Evolutionary conservation across 305 asterid species (phyloP), one percentile per base, ranked within the genome.

Genomic region (Stenogyne calaminthoides): DNA sequence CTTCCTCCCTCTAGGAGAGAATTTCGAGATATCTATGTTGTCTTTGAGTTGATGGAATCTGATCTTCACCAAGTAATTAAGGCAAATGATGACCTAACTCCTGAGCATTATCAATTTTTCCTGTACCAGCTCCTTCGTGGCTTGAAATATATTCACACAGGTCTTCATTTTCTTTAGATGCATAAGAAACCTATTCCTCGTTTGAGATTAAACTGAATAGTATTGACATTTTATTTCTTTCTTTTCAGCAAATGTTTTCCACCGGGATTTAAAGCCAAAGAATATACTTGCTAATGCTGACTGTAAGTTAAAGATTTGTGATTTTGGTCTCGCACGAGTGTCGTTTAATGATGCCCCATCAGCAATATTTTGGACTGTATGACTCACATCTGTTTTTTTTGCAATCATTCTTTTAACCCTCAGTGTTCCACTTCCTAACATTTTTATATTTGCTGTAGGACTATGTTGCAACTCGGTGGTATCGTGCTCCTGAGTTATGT

Each of bases 401-500:
- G 42, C 7, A 10, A 6, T 40, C 37, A 63, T 59, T 69, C 42
- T 37, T 79, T 67, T 65, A 69, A 56, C 51, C 39, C 44, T 18
- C 56, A 9, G 14, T 51, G 16, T 42, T 67, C 18, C 15, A 27
- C 54, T 51, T 75, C 56, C 69, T 78, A 29, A 70, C 74, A 12
- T 61, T 73, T 54, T 61, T 51, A 7, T 69, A 63, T 69, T 66
- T 69, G 39, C 75, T 78, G 29, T 72, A 89, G 93, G 96, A 89
- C 76, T 89, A 88, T 78, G 96, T 89, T 77, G 96, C 96, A 68
- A 89, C 93, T 46, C 81, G 93, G 52, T 89, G 96, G 96, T 89
- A 89, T 75, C 93, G 96, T 61, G 96, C 96, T 77, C 96, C 93
- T 63, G 96, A 89, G 85, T 77, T 89, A 74, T 89, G 96, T 52